Evolutionary conservation across 2,329 filamentous ascomycete genomes (phyloP).

Genomic region (Aspergillus novofumigatus): DNA sequence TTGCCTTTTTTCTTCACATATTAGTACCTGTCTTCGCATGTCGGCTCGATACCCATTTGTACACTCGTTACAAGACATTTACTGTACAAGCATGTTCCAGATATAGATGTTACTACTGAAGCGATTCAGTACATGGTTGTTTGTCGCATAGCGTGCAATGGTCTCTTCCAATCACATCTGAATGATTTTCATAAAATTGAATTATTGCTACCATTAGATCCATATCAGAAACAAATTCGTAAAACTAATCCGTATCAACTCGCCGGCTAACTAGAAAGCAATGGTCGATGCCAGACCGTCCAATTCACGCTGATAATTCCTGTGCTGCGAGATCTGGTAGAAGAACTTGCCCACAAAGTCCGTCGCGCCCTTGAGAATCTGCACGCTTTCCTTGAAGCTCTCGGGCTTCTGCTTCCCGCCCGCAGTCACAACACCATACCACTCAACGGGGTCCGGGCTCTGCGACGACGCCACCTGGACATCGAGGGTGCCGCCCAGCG

Average conservation of each 20-base stretch:
- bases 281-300: constrained; percentile 64
- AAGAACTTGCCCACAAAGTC: constrained; percentile 70
- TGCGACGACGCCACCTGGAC: constrained; percentile 47
- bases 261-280: constrained; percentile 55
- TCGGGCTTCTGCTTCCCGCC: constrained; percentile 49
- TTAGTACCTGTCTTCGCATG: not conserved
- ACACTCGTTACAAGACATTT: constrained; percentile 1
- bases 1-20: not conserved
- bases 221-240: not conserved
- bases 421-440: constrained; percentile 74
- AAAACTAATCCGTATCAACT: not conserved
- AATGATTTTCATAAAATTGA: not conserved
- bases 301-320: constrained; percentile 69
- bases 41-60: constrained; percentile 5
- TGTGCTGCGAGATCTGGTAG: constrained; percentile 65
- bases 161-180: not conserved
- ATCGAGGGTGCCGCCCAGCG: constrained; percentile 41
- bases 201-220: not conserved
- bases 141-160: not conserved
- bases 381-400: constrained; percentile 57
- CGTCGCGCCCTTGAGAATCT: constrained; percentile 62
- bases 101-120: not conserved
- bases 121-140: no score
- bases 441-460: constrained; percentile 55
- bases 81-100: not conserved